Evolutionary conservation across 768 basidiomycete species (phyloP).

Genomic region (Wakefieldia striispora): DNA sequence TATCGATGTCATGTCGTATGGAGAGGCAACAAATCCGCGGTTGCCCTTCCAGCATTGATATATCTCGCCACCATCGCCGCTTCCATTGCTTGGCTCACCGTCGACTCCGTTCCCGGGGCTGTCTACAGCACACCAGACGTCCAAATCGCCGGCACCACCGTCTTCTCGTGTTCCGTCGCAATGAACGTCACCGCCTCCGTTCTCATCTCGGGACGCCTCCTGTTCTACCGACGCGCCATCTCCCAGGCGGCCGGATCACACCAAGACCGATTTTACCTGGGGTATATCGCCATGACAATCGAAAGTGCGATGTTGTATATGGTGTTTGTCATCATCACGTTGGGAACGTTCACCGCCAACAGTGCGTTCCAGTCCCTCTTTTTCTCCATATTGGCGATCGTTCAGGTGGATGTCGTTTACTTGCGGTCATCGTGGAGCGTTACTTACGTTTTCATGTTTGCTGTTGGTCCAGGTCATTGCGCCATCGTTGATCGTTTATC

Average conservation of each 20-base stretch:
- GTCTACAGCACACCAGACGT: constrained; percentile 14
- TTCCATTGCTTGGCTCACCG: constrained; percentile 17
- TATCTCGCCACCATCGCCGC: constrained; percentile 17
- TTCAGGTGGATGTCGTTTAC: constrained; percentile 14
- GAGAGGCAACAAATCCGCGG: background rate
- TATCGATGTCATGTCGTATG: constrained; percentile 27
- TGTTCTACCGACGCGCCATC: constrained; percentile 16
- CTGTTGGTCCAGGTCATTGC: constrained; percentile 3
- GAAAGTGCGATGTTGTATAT: constrained; percentile 24
- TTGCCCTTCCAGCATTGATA: constrained; percentile 1
- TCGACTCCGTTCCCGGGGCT: constrained; percentile 13
- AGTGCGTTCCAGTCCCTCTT: constrained; percentile 25
- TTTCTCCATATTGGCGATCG: constrained; percentile 17
- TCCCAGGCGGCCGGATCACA: constrained; percentile 4
- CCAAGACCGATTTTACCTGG: constrained; percentile 20
- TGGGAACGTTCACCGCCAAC: constrained; percentile 16
- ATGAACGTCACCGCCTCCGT: constrained; percentile 17
- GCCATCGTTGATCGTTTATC: constrained; percentile 20
- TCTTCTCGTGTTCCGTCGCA: constrained; percentile 13
- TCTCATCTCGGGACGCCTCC: constrained; percentile 16
- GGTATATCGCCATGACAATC: constrained; percentile 27
- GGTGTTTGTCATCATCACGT: constrained; percentile 2
- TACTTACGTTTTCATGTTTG: background rate
- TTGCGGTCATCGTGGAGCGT: constrained; percentile 32
- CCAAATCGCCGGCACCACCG: constrained; percentile 14